Base-by-base conservation (phyloP, 2,329 filamentous ascomycete species). In the Alternaria novae-zelandiae region DNA sequence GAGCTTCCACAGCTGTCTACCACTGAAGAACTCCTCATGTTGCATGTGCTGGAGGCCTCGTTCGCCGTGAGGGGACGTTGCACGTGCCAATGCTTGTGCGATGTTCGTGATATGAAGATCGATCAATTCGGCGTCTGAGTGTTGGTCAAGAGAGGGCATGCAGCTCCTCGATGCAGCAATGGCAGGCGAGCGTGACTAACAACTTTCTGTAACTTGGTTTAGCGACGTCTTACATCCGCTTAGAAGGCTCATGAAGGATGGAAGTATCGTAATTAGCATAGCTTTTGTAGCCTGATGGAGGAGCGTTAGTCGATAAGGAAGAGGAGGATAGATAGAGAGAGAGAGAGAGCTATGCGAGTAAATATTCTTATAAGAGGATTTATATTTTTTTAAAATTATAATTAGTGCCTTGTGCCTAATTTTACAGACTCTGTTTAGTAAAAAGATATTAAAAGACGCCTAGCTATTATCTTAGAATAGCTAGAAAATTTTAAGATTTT, bases 141-240 rank as follows among this genome's bases (percentile, higher is more conserved):
- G 57, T 59, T 67, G 7, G 72, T 70, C 15, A 73, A 32, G 70
- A 70, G 32, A 78, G 58, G 5, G 61, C 43, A 6, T 73, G 60
- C 12, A 79, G 59, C 30, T 74, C 70, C 56, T 77, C 74, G 50
- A 79, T 67, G 44, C 68, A 67, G 51, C 74, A 78, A 56, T 71
- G 66, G 9, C 62, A 72, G 51, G 62, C 67, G 17, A 79, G 56
- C 13, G 50, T 55, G 74, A 70, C 43, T 51, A 20, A 26, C 20
- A 20, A 12, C 11, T 7, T 32, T 51, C 26, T 32, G 47, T 32
- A 9, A 20, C 26, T 21, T 51, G 17, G 17, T 15, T 51, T 20
- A 21, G 47, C 47, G n/a, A 21, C 17, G 47, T 12, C 28, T 50
- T 20, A 28, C 25, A 26, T 2, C 8, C 25, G 25, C 17, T 12